Conservation (phyloP, 352 stramenopile species). For the Achlya hypogyna region DNA sequence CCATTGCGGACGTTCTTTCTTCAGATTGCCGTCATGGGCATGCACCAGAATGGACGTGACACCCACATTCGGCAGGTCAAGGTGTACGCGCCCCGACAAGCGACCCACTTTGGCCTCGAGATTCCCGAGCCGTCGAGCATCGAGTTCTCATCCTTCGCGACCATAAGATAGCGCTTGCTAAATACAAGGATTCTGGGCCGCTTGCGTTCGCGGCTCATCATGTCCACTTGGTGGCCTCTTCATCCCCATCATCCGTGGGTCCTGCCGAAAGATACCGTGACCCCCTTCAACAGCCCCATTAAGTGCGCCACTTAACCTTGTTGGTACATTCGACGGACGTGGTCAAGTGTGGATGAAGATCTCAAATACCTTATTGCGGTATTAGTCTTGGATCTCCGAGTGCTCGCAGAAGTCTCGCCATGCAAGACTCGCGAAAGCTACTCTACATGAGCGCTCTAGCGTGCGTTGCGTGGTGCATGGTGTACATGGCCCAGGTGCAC, state of each 20-base stretch:
- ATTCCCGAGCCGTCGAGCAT: conserved; percentile 7
- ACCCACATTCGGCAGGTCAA: conserved; percentile 94
- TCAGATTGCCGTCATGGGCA: conserved; percentile 92
- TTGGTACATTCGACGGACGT: background rate
- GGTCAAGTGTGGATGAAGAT: background rate
- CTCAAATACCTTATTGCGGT: background rate
- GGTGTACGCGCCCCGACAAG: conserved; percentile 76
- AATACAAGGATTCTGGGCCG: background rate
- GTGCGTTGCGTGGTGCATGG: background rate
- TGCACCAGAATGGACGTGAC: conserved; percentile 98
- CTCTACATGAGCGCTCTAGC: background rate
- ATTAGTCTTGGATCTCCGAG: no score
- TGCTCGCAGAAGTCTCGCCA: no score
- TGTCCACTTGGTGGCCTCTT: background rate
- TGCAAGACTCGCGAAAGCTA: background rate
- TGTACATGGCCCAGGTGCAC: background rate
- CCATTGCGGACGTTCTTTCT: conserved; percentile 89
- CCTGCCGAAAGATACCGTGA: no score
- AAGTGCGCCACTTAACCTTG: background rate
- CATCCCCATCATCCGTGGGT: no score
- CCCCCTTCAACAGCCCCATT: background rate
- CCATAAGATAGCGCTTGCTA: conserved; percentile 6
- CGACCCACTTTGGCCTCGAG: background rate
- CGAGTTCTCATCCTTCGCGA: conserved; percentile 5
- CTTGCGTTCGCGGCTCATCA: background rate